phyloP scores from a whole-genome alignment of 805 yeast genomes.

The Spencermartinsiella europaea region DNA sequence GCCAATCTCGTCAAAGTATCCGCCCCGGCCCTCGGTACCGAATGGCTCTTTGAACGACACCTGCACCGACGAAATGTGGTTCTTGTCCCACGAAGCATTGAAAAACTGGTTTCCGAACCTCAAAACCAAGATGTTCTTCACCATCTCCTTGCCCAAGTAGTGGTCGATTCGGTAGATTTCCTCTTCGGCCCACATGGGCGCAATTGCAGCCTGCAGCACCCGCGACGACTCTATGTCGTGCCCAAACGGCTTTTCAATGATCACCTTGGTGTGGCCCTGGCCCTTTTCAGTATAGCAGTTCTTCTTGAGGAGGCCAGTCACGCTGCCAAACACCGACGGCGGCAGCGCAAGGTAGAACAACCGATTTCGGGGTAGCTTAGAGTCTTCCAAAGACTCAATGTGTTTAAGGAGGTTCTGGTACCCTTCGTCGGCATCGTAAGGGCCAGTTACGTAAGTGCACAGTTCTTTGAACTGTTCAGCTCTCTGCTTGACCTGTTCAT shows the following conservation, averaged over 20 bases:
- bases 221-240: constrained; percentile 78
- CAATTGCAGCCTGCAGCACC: constrained; percentile 66
- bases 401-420: constrained; percentile 50
- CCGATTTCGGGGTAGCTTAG: constrained; percentile 54
- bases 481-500: constrained; percentile 36
- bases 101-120: constrained; percentile 89
- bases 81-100: constrained; percentile 83
- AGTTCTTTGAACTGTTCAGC: constrained; percentile 60
- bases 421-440: constrained; percentile 78
- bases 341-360: constrained; percentile 92
- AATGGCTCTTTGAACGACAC: constrained; percentile 95
- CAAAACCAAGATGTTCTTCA: constrained; percentile 81
- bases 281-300: constrained; percentile 50
- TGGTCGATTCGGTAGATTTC: constrained; percentile 96
- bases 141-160: constrained; percentile 97
- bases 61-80: constrained; percentile 74
- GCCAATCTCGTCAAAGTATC: constrained; percentile 92
- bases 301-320: constrained; percentile 67
- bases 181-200: constrained; percentile 85
- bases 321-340: constrained; percentile 82
- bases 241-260: constrained; percentile 97
- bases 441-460: constrained; percentile 67
- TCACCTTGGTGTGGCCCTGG: constrained; percentile 59
- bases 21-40: constrained; percentile 99
- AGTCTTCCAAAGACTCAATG: constrained; percentile 55